Conservation (phyloP, 345 rosid species). For the Gossypium herbaceum region DNA sequence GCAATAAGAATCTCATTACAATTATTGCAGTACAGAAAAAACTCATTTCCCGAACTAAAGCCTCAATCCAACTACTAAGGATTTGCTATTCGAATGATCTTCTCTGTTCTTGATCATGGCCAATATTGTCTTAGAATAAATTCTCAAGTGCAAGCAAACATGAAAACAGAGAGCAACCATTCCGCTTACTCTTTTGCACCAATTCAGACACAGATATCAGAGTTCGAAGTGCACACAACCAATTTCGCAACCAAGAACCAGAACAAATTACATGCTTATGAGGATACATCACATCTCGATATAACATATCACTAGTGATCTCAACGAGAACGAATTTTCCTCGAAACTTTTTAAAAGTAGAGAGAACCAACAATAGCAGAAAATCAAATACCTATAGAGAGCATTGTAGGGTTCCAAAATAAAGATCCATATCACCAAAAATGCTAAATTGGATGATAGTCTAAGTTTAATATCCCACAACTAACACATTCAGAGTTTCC, state of each 20-base stretch:
- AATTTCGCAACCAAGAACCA: background rate
- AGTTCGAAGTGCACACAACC: background rate
- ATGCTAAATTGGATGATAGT: background rate
- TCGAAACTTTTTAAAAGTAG: background rate
- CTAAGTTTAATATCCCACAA: background rate
- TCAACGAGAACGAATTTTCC: background rate
- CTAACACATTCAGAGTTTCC: background rate
- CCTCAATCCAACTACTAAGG: background rate
- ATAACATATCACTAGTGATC: background rate
- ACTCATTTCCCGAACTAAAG: background rate
- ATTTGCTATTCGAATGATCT: background rate
- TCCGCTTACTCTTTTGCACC: background rate
- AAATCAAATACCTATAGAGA: background rate
- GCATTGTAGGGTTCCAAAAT: background rate
- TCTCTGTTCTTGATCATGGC: background rate
- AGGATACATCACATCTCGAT: background rate
- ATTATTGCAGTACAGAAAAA: too few species aligned
- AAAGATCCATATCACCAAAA: background rate
- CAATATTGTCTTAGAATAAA: background rate
- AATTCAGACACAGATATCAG: background rate
- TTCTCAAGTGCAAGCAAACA: background rate
- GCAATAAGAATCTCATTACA: background rate
- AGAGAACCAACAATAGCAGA: background rate
- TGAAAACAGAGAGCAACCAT: background rate
- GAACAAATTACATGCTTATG: background rate